These are phyloP conservation scores for Hymenotorrendiella dingleyae DNA, from an alignment of 2,329 filamentous ascomycete species.

Conservation along the genomic window DNA sequence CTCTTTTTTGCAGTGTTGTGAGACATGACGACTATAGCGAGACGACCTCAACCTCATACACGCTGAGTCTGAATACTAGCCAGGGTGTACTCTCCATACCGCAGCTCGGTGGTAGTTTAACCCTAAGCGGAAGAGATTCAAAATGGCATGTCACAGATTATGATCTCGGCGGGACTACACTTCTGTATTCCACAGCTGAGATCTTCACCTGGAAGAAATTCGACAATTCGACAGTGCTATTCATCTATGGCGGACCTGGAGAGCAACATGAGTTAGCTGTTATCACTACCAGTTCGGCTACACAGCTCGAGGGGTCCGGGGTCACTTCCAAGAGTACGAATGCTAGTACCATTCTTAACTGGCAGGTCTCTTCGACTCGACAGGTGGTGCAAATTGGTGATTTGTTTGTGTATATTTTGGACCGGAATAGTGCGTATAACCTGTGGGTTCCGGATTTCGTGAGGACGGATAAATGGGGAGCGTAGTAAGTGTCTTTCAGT, in stretches of 20 bases:
- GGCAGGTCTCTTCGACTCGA: slow-evolving; percentile 47
- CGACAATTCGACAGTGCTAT: slow-evolving; percentile 49
- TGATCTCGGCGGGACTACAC: slow-evolving; percentile 48
- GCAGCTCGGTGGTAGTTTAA: slow-evolving; percentile 49
- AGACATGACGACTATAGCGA: slow-evolving; percentile 62
- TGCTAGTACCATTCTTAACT: slow-evolving; percentile 45
- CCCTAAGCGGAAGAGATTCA: slow-evolving; percentile 57
- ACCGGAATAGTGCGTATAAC: slow-evolving; percentile 61
- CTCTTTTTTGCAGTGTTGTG: slow-evolving; percentile 36
- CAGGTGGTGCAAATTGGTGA: slow-evolving; percentile 43
- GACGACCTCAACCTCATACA: slow-evolving; percentile 52
- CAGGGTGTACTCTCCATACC: slow-evolving; percentile 52
- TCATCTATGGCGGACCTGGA: slow-evolving; percentile 57
- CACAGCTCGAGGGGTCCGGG: slow-evolving; percentile 26
- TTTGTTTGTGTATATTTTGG: slow-evolving; percentile 34
- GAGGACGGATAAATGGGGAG: slow-evolving; percentile 31
- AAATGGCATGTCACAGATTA: slow-evolving; percentile 66
- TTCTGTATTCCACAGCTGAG: slow-evolving; percentile 66
- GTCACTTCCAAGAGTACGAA: slow-evolving; percentile 32
- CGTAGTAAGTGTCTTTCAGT: slow-evolving; percentile 22
- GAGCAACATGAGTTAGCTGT: slow-evolving; percentile 60
- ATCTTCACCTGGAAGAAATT: slow-evolving; percentile 66
- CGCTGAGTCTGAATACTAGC: slow-evolving; percentile 55
- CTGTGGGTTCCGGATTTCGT: slow-evolving; percentile 60
- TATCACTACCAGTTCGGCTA: slow-evolving; percentile 29